Evolutionary conservation across 1,139 yeast species (phyloP).

Genomic region (Dujonia santamariae): DNA sequence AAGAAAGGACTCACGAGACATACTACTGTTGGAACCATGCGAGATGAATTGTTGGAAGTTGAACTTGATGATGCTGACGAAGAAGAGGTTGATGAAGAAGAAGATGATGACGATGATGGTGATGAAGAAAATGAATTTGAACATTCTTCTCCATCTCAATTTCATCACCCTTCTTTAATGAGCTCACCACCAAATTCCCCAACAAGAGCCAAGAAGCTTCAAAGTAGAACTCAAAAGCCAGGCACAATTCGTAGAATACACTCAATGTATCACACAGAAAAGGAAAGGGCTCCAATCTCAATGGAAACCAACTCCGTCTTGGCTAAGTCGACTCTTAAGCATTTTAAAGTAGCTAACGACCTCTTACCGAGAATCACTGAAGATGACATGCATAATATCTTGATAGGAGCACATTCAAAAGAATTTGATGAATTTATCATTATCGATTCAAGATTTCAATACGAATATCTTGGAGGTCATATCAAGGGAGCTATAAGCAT

Average conservation of each 20-base stretch:
- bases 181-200: constrained; percentile 8
- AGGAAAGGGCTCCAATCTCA: constrained; percentile 29
- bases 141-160: background rate
- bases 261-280: constrained; percentile 56
- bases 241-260: constrained; percentile 54
- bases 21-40: constrained; percentile 4
- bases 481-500: constrained; percentile 79
- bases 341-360: constrained; percentile 56
- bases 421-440: constrained; percentile 61
- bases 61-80: constrained; percentile 24
- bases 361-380: constrained; percentile 73
- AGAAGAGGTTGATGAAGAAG: constrained; percentile 9
- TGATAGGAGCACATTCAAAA: constrained; percentile 53
- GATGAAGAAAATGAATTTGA: constrained; percentile 1
- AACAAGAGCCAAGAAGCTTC: background rate
- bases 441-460: constrained; percentile 88
- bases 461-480: constrained; percentile 93
- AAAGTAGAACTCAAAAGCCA: constrained; percentile 3
- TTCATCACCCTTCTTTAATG: constrained; percentile 13
- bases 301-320: constrained; percentile 40
- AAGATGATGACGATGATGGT: constrained; percentile 12
- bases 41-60: constrained; percentile 15
- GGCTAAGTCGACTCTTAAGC: constrained; percentile 37
- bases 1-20: constrained; percentile 14
- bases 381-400: constrained; percentile 58